A percentile compares a stretch with the other conserved stretches of the same genome.
Evolutionary conservation across 1,284 basidiomycete genomes (phyloP).

Genomic region (Ceratobasidium theobromae): DNA sequence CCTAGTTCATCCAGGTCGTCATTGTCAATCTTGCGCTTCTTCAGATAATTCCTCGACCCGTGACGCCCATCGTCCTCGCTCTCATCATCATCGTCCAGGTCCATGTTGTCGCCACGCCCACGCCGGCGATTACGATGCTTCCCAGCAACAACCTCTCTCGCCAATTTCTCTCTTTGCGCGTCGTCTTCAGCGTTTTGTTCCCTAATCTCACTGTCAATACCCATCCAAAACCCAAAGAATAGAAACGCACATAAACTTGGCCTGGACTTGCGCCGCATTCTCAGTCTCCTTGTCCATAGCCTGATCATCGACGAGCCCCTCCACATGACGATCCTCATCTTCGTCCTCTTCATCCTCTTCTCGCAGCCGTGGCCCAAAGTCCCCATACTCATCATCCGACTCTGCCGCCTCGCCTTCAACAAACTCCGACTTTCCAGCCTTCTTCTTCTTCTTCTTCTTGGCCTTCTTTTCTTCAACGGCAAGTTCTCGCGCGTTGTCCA

Average conservation of each 20-base stretch:
- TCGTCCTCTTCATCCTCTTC: constrained; percentile 34
- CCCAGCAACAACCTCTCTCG: constrained; percentile 36
- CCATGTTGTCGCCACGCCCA: constrained; percentile 35
- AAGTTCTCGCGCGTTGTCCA: background rate
- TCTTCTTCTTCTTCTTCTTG: constrained; percentile 33
- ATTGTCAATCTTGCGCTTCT: constrained; percentile 33
- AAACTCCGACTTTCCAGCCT: constrained; percentile 32
- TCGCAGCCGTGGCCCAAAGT: constrained; percentile 26
- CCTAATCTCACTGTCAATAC: constrained; percentile 39
- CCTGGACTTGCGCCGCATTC: constrained; percentile 28
- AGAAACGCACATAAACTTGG: constrained; percentile 34
- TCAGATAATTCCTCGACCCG: constrained; percentile 21
- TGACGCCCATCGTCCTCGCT: constrained; percentile 31
- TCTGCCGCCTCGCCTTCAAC: constrained; percentile 36
- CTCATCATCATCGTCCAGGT: constrained; percentile 33
- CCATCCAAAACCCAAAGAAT: background rate
- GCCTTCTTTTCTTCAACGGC: background rate
- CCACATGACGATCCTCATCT: constrained; percentile 34
- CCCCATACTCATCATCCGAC: constrained; percentile 35
- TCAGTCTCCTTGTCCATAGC: constrained; percentile 28
- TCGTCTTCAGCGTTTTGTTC: constrained; percentile 36
- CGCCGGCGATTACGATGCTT: constrained; percentile 37
- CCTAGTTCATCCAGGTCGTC: constrained; percentile 32
- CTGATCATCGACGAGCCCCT: constrained; percentile 35
- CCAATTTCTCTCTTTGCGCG: constrained; percentile 35